Base-by-base conservation (phyloP, 495 filamentous ascomycete genomes). In the Penicillium atrosanguineum region DNA sequence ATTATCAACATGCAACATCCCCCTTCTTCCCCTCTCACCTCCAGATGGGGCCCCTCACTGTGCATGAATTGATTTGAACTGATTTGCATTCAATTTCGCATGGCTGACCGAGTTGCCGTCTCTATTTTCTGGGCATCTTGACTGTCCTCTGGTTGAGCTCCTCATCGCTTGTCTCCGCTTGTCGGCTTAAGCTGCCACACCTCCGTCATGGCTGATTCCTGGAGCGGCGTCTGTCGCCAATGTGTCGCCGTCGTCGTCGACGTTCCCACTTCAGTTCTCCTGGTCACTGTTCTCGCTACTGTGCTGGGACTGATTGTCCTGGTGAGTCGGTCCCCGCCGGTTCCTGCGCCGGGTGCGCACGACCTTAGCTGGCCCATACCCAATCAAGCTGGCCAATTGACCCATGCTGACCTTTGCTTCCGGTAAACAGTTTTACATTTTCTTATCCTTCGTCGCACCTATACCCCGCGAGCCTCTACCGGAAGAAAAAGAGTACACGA, bases 401-500 rank as follows among this genome's bases (percentile, higher is more conserved):
- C 45, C 47, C 18, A 34, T 20, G 28, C 46, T 57, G 43, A 57
- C 47, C 16, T 44, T 23, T 21, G 40, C 59, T 14, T 40, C 44
- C 44, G 4, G 21, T 16, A 21, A 36, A 19, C 39, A 92, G 90
- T 72, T 88, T 62, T 95, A 91, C 69, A 55, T 85, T 48, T 65
- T 80, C 45, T 78, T 97, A 50, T 84, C 80, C 59, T 62, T 90
- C 55, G 75, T 92, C 66, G 92, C 93, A 12, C 91, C 91, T 21
- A 80, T 84, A 23, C 94, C 94, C 2, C 90, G 94, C 41, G 71
- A 76, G 9, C 79, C 89, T 3, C 76, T 83, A 20, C 74, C 76
- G n/a, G 89, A 88, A 45, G 94, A 98, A 71, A 91, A 91, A 69
- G 84, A 78, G n/a, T 97, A 90, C 74, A 81, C 82, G 28, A 92